Percentiles rank a stretch among this genome's conserved stretches.
phyloP scores from a whole-genome alignment of 129 eudicot species.

The carrot (Daucus carota) region DH1_v3.0 NC_030387.2:35030001-35030500 shows the following conservation, averaged over 20 bases:
- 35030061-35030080: slow-evolving; percentile 67
- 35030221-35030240: no score
- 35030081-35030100: slow-evolving; percentile 56
- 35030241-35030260: background rate
- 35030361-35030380: background rate
- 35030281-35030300: slow-evolving; percentile 44
- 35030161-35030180: background rate
- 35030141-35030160: background rate
- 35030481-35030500: background rate
- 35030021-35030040: slow-evolving; percentile 53
- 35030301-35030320: slow-evolving; percentile 62
- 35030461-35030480: background rate
- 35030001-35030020: background rate
- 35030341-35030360: background rate
- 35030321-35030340: slow-evolving; percentile 41
- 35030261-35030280: slow-evolving; percentile 66
- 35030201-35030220: background rate
- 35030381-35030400: background rate
- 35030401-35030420: background rate
- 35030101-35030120: slow-evolving; percentile 43
- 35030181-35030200: background rate
- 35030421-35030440: background rate
- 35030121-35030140: background rate
- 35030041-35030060: slow-evolving; percentile 49
- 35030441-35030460: background rate